Evolutionary conservation across 495 filamentous ascomycete species (phyloP), one percentile per base, ranked within the genome.

Genomic region (Eremomyces bilateralis): DNA sequence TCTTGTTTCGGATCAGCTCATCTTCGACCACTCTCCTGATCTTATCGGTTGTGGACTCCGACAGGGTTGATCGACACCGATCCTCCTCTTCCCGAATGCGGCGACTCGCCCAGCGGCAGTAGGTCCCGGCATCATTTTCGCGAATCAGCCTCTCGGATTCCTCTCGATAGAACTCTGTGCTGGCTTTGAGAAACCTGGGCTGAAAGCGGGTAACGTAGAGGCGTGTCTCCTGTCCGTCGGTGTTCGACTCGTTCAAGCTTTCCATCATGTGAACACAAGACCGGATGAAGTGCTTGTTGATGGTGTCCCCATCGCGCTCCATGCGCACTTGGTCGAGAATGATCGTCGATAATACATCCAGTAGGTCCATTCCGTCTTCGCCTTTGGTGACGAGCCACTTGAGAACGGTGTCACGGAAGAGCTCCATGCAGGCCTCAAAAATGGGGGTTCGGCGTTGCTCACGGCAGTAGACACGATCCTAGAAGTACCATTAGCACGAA

Each of bases 261-360:
- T 95, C 88, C 2, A 99, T 61, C 83, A 95, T 94, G 42, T 80
- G 73, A 1, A 82, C 64, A 51, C 78, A 82, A 19, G 78, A 73
- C 42, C 80, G 75, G 29, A 95, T 69, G 4, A 92, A 60, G 18
- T 69, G 64, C 42, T 76, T 76, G 50, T 95, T 75, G 39, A 95
- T 83, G 6, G 82, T 70, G 41, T 95, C 82, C 10, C 84, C 90
- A 27, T 80, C 75, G 19, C 90, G 62, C 46, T 94, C 88, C 66
- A 93, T 76, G 31, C 78, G 73, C 37, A 99, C 76, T 61, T 92
- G 78, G 42, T 92, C 83, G 0, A 95, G 62, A 21, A 93, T 65
- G 3, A 92, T 80, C 3, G 71, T 70, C 42, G 75, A 80, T 17
- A 95, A 60, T 12, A 91, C 60, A 27, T 71, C 62, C 21, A 73